These are phyloP conservation scores for Cicer pinnatifidum DNA, from an alignment of 306 rosid genomes.

Conservation along the genomic window DNA sequence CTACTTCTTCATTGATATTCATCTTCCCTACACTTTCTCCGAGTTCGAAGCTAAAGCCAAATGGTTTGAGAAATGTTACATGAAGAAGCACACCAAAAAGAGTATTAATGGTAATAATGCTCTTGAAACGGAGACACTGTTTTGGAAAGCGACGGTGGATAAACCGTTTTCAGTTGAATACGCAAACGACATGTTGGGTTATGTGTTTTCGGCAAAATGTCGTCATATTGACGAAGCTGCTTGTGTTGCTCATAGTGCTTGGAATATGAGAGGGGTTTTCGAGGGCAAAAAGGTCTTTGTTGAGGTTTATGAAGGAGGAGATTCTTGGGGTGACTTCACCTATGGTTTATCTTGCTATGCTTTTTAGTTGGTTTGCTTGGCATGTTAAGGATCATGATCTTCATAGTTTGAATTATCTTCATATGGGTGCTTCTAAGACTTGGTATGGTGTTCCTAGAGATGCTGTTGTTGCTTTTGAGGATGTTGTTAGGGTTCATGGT, in stretches of 20 bases:
- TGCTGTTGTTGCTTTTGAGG: no score
- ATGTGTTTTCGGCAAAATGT: conserved; percentile 69
- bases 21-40: conserved; percentile 57
- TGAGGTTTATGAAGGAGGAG: no score
- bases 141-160: conserved; percentile 93
- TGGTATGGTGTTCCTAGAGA: no score
- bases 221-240: conserved; percentile 66
- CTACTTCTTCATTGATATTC: no score
- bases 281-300: no score
- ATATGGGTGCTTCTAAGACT: no score
- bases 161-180: conserved; percentile 92
- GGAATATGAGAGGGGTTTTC: conserved; percentile 87
- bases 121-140: conserved; percentile 75
- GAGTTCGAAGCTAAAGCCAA: conserved; percentile 81
- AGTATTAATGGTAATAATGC: conserved; percentile 32
- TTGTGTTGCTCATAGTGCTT: conserved; percentile 79
- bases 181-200: conserved; percentile 97
- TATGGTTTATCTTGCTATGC: no score
- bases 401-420: no score
- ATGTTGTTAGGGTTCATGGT: no score
- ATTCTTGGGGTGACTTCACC: no score
- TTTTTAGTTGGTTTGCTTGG: no score
- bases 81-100: conserved; percentile 59
- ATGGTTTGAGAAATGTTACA: conserved; percentile 13
- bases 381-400: no score